Evolutionary conservation across 768 basidiomycete genomes (phyloP), one percentile per base, ranked within the genome.

Genomic region (Hericium erinaceus): DNA sequence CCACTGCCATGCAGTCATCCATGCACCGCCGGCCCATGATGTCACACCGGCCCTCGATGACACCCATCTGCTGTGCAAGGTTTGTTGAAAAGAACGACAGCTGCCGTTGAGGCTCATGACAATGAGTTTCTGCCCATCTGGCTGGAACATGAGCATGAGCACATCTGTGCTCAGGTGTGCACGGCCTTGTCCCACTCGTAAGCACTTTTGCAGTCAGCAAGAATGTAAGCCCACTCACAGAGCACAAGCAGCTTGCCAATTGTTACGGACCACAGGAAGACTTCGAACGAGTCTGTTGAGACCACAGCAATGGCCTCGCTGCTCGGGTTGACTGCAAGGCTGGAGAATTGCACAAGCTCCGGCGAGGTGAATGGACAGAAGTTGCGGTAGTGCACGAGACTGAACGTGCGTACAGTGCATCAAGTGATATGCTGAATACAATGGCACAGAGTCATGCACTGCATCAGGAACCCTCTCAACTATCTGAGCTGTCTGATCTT

Each of bases 311-410:
- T 90, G 12, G 98, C 93, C 73, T 99, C 97, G 26, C 95, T 95
- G 2, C 89, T 92, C 0, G 94, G 93, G 66, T 98, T 95, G 15
- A 98, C 95, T 0, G 95, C 94, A 11, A 99, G 78, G 52, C 84
- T 88, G 7, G 92, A 94, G 73, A 99, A 99, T 67, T 99, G 97
- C n/a, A 94, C 94, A 6, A 97, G 97, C 0, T 87, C 82, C 0
- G 97, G 97, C 0, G 95, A 94, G 3, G 95, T 97, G 72, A 98
- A 98, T 0, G 93, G 97, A 51, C 97, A 84, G 79, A 99, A 99
- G 73, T 98, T 98, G 64, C 97, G 85, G 73, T 98, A 99, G 49
- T 97, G 85, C 56, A 98, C 80, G 52, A 99, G 82, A 73, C 98
- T 97, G 74, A 87, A 98, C 12, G 95, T 97, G 49, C 97, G 87